phyloP scores from a whole-genome alignment of 2,329 filamentous ascomycete genomes.

The Talaromyces sp. region DNA sequence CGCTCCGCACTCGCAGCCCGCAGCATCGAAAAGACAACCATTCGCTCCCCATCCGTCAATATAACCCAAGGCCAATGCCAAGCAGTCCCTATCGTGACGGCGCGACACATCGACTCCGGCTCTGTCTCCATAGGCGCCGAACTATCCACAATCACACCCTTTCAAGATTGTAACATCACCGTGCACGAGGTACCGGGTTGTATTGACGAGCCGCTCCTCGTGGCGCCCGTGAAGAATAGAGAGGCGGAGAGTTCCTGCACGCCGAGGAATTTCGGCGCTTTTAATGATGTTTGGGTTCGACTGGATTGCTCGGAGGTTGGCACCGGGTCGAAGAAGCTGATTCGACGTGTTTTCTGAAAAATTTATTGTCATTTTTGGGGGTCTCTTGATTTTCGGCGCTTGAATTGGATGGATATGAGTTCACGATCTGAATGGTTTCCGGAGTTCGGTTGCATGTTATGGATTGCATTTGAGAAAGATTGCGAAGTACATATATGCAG shows the following conservation, averaged over 20 bases:
- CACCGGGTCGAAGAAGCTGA: neutral
- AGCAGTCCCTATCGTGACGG: conserved; percentile 10
- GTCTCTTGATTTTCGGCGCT: neutral
- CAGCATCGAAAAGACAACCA: neutral
- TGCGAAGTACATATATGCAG: neutral
- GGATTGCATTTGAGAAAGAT: neutral
- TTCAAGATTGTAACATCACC: conserved; percentile 29
- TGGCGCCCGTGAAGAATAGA: conserved; percentile 21
- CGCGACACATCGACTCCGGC: conserved; percentile 8
- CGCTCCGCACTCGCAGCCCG: conserved; percentile 7
- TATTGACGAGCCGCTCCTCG: conserved; percentile 28
- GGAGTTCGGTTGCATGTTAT: neutral
- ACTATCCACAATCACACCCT: conserved; percentile 10
- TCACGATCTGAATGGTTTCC: conserved; percentile 1
- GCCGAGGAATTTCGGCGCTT: conserved; percentile 24
- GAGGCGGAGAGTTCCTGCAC: conserved; percentile 27
- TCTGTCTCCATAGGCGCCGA: conserved; percentile 14
- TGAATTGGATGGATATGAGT: conserved; percentile 7
- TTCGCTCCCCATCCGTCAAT: conserved; percentile 8
- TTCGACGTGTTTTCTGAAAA: conserved; percentile 1
- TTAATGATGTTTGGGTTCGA: conserved; percentile 30
- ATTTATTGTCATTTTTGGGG: neutral
- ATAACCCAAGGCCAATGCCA: conserved; percentile 16
- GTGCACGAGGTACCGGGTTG: conserved; percentile 34
- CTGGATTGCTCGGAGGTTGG: conserved; percentile 27